phyloP scores from a whole-genome alignment of 495 filamentous ascomycete genomes.

The Tirmania nivea region DNA sequence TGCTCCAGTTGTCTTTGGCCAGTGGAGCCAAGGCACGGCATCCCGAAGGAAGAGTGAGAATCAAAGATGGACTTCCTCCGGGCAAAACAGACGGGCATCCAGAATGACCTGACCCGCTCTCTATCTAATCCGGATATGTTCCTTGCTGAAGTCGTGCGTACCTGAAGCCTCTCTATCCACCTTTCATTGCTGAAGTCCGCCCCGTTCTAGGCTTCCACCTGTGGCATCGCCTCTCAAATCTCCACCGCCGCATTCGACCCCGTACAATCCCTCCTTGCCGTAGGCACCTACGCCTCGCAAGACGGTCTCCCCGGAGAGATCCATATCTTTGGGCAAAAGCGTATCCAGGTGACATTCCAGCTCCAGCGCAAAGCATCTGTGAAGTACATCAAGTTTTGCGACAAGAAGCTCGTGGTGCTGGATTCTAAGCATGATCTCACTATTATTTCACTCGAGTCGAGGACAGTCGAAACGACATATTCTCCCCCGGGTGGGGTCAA shows the following conservation, averaged over 20 bases:
- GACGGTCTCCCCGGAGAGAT: slow-evolving; percentile 53
- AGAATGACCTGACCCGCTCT: slow-evolving; percentile 38
- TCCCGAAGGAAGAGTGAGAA: no score
- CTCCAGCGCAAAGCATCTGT: slow-evolving; percentile 46
- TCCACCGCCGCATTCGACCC: slow-evolving; percentile 73
- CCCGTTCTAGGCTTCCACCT: slow-evolving; percentile 40
- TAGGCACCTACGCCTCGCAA: slow-evolving; percentile 66
- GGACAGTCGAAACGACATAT: slow-evolving; percentile 25
- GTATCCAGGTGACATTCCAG: slow-evolving; percentile 46
- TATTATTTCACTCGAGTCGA: slow-evolving; percentile 33
- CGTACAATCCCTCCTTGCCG: slow-evolving; percentile 76
- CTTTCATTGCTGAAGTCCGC: slow-evolving; percentile 8
- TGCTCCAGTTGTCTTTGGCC: no score
- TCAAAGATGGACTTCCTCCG: slow-evolving; percentile 41
- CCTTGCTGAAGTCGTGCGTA: slow-evolving; percentile 49
- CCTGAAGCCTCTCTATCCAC: slow-evolving; percentile 8
- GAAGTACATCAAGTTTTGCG: slow-evolving; percentile 47
- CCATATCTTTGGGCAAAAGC: slow-evolving; percentile 71
- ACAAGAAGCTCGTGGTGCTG: slow-evolving; percentile 39
- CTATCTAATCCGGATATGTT: slow-evolving; percentile 65
- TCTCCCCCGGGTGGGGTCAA: slow-evolving; percentile 51
- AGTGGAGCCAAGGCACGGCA: no score
- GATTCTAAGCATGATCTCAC: slow-evolving; percentile 66
- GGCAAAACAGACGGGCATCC: slow-evolving; percentile 79
- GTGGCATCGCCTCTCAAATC: slow-evolving; percentile 58